Evolutionary conservation across 441 rosid species (phyloP), one percentile per base, ranked within the genome.

Genomic region (Geranium incanum): DNA sequence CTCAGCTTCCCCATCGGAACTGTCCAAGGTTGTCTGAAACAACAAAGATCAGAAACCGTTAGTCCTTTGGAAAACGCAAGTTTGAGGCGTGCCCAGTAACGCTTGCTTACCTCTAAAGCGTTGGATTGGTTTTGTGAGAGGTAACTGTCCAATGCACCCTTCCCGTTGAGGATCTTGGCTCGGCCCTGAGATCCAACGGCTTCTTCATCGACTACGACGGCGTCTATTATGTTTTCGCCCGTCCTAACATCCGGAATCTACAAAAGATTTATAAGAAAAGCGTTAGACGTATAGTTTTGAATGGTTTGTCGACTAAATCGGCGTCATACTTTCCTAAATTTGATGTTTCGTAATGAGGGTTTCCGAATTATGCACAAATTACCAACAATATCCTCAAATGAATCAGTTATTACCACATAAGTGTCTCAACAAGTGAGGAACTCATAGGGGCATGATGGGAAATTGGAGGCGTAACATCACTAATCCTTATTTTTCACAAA

Each of bases 161-260:
- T 81, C 0, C 98, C 95, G 23, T 87, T 79, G 60, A 95, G 97
- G 77, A 91, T 89, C 85, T 88, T 92, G 43, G 96, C 97, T 48
- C 93, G 77, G 7, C 87, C 94, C 73, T 87, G 84, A 0, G 81
- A 71, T 70, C 87, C 95, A 50, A 89, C 84, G 3, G 95, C 91
- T 69, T 88, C 97, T 52, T 91, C 90, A 15, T 89, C 91, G 13
- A 95, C 91, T 59, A 95, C 86, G 19, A 89, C 99, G 0, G 90
- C 97, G 69, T 90, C 98, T 81, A 95, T 92, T 68, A 88, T 72
- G 59, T 85, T 85, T 2, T 83, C 89, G 16, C 91, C 96, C 0
- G 79, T 81, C 78, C 93, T 84, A 28, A 79, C 85, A 37, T 92
- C 98, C 0, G 99, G 99, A 74, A 95, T 91, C 99, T 95, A 84